Conservation (phyloP, 1,139 yeast genomes). For the Sugiyamaella grinbergsii region DNA sequence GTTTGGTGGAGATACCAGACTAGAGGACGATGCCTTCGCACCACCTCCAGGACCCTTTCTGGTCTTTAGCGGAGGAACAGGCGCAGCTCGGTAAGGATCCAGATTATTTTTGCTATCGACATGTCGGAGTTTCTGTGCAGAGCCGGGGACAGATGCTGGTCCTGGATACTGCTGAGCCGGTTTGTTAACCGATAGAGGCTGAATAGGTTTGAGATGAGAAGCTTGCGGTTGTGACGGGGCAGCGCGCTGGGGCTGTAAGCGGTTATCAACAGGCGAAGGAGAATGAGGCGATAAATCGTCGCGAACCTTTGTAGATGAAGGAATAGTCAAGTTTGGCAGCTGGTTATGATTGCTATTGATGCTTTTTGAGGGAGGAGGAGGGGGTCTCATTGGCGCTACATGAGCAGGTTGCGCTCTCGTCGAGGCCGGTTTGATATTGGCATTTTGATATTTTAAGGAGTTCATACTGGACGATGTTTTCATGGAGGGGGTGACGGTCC, state of each 20-base stretch:
- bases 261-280: conserved; percentile 7
- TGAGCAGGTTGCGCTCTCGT: conserved; percentile 34
- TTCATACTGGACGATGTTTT: conserved; percentile 25
- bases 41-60: conserved; percentile 16
- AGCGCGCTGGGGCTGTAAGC: conserved; percentile 23
- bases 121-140: conserved; percentile 5
- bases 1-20: conserved; percentile 13
- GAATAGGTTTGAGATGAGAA: conserved; percentile 20
- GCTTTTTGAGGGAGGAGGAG: conserved; percentile 35
- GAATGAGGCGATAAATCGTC: conserved; percentile 3
- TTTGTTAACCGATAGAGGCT: conserved; percentile 25
- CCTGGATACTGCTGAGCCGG: conserved; percentile 11
- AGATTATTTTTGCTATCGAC: conserved; percentile 6
- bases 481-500: conserved; percentile 37
- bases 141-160: not conserved
- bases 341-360: not conserved
- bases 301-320: not conserved
- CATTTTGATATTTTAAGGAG: conserved; percentile 17
- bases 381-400: conserved; percentile 37
- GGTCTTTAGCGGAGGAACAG: conserved; percentile 28
- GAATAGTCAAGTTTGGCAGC: conserved; percentile 14
- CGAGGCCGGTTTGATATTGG: conserved; percentile 20
- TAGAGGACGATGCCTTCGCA: not conserved
- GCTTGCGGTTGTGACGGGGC: conserved; percentile 28
- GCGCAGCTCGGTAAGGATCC: conserved; percentile 18